Evolutionary conservation across 768 basidiomycete species (phyloP), one percentile per base, ranked within the genome.

Genomic region (Pholiota microspora): DNA sequence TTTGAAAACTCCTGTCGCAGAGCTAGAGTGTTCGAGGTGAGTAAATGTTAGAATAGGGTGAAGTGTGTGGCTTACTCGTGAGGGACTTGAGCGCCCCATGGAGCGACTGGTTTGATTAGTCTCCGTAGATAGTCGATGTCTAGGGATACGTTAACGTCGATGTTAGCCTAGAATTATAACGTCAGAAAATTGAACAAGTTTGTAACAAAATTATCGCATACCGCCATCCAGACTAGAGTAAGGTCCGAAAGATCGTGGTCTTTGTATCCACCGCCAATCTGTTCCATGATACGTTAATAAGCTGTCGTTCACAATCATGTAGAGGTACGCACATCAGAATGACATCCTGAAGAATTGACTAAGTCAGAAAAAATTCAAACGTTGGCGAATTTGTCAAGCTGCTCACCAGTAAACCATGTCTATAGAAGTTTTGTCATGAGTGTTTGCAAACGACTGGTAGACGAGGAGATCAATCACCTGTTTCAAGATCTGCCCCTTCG

Each of bases 211-310:
- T 75, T 15, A 77, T 27, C 59, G 8, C 40, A 23, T 42, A 85
- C 84, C 51, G 74, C 75, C 83, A 87, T 85, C 85, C 85, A 86
- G 38, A 69, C 68, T 47, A 90, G 69, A 7, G 83, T 77, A 24
- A 89, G 35, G 62, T 88, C 85, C 0, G 88, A 76, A 23, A 90
- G 67, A 60, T 90, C 88, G 64, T 88, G 88, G 36, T 80, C 73
- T 25, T 73, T 63, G 67, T 82, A 89, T 36, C 88, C 88, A 27
- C 88, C 88, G n/a, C 87, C 87, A 40, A 86, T 78, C 88, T 89
- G 57, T 42, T 42, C 40, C 18, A 3, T 10, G 21, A 42, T 4
- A 10, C 10, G 40, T 23, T 36, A 2, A 42, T 42, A 42, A 42
- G 16, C 21, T 3, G 10, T 6, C 21, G 18, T 42, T 42, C 16